Evolutionary conservation across 2,329 filamentous ascomycete species (phyloP).

Genomic region (Tympanopsis confertula): DNA sequence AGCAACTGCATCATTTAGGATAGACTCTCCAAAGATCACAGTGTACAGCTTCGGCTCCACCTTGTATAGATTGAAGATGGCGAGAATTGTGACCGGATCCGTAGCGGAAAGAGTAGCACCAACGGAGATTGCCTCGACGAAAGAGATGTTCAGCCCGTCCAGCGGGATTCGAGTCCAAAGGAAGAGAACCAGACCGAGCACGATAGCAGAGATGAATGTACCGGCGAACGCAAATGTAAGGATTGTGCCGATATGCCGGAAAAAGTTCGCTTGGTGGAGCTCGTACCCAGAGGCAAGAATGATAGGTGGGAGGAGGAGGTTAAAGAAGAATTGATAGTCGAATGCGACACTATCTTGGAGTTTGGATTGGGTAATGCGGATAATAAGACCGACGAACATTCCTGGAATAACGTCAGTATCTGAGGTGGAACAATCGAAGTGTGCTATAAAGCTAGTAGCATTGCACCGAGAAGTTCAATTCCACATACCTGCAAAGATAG

Average conservation of each 20-base stretch:
- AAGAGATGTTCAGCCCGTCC: constrained; percentile 74
- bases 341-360: constrained; percentile 89
- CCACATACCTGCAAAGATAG: constrained; percentile 51
- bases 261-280: constrained; percentile 96
- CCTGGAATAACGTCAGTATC: constrained; percentile 35
- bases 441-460: neutral
- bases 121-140: constrained; percentile 92
- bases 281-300: constrained; percentile 96
- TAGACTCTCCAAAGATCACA: constrained; percentile 96
- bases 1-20: constrained; percentile 93
- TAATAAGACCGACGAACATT: constrained; percentile 85
- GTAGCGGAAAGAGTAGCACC: constrained; percentile 93
- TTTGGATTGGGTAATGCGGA: constrained; percentile 70
- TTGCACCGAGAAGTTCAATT: neutral
- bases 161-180: constrained; percentile 80
- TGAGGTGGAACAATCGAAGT: neutral
- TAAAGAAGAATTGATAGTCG: constrained; percentile 99
- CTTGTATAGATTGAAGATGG: constrained; percentile 99
- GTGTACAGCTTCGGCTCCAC: constrained; percentile 98
- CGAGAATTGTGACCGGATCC: constrained; percentile 91
- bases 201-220: constrained; percentile 93
- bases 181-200: constrained; percentile 79
- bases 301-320: constrained; percentile 93
- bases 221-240: constrained; percentile 95
- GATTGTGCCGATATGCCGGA: constrained; percentile 93